These are phyloP conservation scores for Lecanosticta acicola DNA, from an alignment of 2,329 filamentous ascomycete species.

Conservation along the genomic window DNA sequence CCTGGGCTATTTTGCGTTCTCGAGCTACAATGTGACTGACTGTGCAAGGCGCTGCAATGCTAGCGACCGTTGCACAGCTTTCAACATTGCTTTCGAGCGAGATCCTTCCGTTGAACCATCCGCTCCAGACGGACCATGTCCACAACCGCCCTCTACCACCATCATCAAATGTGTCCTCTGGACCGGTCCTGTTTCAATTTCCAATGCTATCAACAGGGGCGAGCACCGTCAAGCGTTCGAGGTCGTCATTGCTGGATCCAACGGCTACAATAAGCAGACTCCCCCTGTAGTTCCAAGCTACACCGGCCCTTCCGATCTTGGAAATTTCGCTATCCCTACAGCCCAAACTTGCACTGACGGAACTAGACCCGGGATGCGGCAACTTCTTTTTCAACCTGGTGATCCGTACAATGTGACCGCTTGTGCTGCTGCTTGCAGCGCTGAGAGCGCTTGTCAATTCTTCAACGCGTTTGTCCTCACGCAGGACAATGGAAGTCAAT, in stretches of 20 bases:
- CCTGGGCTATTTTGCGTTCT: constrained; percentile 11
- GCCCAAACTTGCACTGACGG: not conserved
- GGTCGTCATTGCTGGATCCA: constrained; percentile 21
- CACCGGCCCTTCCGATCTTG: not conserved
- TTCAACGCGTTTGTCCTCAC: not conserved
- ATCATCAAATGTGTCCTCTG: constrained; percentile 37
- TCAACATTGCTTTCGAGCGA: constrained; percentile 20
- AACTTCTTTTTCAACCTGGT: not conserved
- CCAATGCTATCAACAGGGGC: constrained; percentile 22
- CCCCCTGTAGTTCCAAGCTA: not conserved
- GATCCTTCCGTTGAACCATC: constrained; percentile 8
- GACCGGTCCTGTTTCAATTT: constrained; percentile 28
- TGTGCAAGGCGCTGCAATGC: constrained; percentile 16
- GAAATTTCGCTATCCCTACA: not conserved
- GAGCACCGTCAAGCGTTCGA: constrained; percentile 20
- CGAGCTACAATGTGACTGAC: constrained; percentile 8
- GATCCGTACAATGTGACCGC: not conserved
- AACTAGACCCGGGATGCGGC: not conserved
- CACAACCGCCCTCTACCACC: constrained; percentile 32
- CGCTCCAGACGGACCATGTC: constrained; percentile 19
- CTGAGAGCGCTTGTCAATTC: not conserved
- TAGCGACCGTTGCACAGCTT: constrained; percentile 15
- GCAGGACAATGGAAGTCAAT: not conserved
- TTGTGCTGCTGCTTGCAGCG: not conserved
- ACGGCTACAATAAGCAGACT: constrained; percentile 14